Percentiles rank a stretch among this genome's conserved stretches.
These are phyloP conservation scores for Alternaria atra DNA, from an alignment of 2,329 filamentous ascomycete species.

Conservation along the genomic window DNA sequence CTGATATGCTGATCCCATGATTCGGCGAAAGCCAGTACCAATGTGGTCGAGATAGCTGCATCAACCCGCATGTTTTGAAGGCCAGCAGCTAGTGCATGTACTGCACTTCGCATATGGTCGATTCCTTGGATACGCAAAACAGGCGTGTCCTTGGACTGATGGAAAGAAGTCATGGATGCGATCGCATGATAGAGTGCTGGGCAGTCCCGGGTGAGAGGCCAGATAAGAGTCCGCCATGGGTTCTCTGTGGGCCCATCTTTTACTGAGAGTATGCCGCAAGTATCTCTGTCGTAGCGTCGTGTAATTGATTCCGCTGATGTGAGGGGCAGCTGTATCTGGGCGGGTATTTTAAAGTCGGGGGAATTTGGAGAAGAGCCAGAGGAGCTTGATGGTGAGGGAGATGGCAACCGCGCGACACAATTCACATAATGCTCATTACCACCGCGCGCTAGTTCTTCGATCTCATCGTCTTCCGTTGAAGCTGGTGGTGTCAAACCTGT, in stretches of 20 bases:
- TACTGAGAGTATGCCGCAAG: conserved; percentile 74
- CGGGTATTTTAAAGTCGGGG: conserved; percentile 39
- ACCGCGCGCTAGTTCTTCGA: conserved; percentile 64
- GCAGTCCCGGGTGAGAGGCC: conserved; percentile 71
- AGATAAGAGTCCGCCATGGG: conserved; percentile 75
- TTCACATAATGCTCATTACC: conserved; percentile 41
- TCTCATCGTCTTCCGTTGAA: conserved; percentile 55
- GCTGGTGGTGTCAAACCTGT: conserved; percentile 40
- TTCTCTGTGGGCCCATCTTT: conserved; percentile 75
- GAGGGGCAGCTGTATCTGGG: conserved; percentile 59
- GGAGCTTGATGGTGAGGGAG: conserved; percentile 47
- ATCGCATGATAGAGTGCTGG: conserved; percentile 74
- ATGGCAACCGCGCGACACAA: conserved; percentile 52
- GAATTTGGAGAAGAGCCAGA: conserved; percentile 47
- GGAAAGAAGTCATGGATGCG: conserved; percentile 74
- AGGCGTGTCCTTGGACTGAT: conserved; percentile 67
- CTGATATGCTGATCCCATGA: conserved; percentile 75
- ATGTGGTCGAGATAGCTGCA: conserved; percentile 73
- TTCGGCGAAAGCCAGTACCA: conserved; percentile 74
- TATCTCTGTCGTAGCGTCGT: conserved; percentile 70
- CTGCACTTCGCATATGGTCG: conserved; percentile 73
- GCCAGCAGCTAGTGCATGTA: conserved; percentile 66
- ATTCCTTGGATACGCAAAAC: conserved; percentile 69
- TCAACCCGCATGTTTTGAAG: conserved; percentile 71
- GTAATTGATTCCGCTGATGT: conserved; percentile 69